Conservation (phyloP, 768 basidiomycete genomes). For the Stropharia rugosoannulata region DNA sequence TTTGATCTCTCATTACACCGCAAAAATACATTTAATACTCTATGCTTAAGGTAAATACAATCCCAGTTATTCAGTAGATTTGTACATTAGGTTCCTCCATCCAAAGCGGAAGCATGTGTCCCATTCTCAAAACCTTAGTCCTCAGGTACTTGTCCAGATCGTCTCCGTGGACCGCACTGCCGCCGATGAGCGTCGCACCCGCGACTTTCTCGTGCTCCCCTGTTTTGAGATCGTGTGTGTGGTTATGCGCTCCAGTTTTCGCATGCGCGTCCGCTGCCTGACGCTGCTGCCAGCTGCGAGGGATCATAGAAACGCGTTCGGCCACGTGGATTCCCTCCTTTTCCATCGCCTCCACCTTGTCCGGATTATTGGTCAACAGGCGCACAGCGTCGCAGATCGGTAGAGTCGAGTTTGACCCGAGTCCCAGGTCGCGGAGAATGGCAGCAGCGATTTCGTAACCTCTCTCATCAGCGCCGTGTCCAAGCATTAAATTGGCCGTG, state of each 20-base stretch:
- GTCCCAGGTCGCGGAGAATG: constrained; percentile 83
- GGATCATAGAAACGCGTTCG: constrained; percentile 94
- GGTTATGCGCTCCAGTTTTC: constrained; percentile 17
- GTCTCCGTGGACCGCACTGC: constrained; percentile 69
- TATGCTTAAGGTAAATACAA: constrained; percentile 7
- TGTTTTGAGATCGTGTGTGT: constrained; percentile 20
- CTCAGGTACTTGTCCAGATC: constrained; percentile 94
- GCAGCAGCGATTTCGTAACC: constrained; percentile 90
- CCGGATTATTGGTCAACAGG: constrained; percentile 96
- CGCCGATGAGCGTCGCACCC: constrained; percentile 83
- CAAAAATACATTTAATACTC: background rate
- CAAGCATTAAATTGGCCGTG: constrained; percentile 92
- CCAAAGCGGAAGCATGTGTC: constrained; percentile 80
- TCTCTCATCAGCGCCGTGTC: constrained; percentile 91
- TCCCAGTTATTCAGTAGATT: constrained; percentile 15
- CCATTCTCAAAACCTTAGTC: constrained; percentile 97
- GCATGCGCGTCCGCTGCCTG: constrained; percentile 28
- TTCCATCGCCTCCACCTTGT: constrained; percentile 88
- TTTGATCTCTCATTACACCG: background rate
- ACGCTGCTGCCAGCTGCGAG: constrained; percentile 76
- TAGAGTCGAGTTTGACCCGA: constrained; percentile 47
- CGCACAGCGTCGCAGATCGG: constrained; percentile 56
- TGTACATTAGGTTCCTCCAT: constrained; percentile 33
- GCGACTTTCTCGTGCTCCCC: constrained; percentile 39
- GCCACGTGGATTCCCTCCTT: constrained; percentile 77